Conservation (phyloP, 1,139 yeast species). For the Blastobotrys capitulatus region DNA sequence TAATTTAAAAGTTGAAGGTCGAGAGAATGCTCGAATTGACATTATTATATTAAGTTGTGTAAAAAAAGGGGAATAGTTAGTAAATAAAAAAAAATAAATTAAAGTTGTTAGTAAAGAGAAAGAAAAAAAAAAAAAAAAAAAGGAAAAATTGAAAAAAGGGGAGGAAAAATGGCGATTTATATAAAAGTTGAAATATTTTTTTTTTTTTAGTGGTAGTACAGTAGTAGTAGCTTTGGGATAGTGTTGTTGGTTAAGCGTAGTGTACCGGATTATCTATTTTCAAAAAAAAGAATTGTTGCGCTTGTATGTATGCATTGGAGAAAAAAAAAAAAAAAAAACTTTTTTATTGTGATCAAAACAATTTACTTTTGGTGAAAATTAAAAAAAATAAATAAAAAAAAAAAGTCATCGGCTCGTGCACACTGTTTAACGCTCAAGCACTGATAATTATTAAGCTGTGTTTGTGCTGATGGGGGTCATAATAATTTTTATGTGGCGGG, state of each 20-base stretch:
- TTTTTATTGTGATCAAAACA: neutral
- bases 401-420: neutral
- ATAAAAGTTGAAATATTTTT: neutral
- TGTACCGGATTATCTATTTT: too few relatives aligned
- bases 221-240: too few relatives aligned
- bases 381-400: neutral
- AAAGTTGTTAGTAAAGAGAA: neutral
- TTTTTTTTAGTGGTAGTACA: too few relatives aligned
- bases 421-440: too few relatives aligned
- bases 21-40: constrained; percentile 13
- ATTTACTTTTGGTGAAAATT: too few relatives aligned
- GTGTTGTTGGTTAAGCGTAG: too few relatives aligned
- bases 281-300: too few relatives aligned
- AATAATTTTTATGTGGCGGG: too few relatives aligned
- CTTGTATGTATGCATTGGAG: too few relatives aligned
- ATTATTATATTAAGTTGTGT: neutral
- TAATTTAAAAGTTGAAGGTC: constrained; percentile 23
- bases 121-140: constrained; percentile 1
- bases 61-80: neutral
- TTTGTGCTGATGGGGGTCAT: too few relatives aligned
- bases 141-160: neutral
- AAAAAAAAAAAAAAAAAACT: too few relatives aligned
- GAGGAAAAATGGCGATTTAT: neutral
- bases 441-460: too few relatives aligned
- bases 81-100: neutral